Percentiles rank a stretch among this genome's conserved stretches.
These are phyloP conservation scores for Yarrowia sp. DNA, from an alignment of 805 yeast genomes.

Conservation along the genomic window DNA sequence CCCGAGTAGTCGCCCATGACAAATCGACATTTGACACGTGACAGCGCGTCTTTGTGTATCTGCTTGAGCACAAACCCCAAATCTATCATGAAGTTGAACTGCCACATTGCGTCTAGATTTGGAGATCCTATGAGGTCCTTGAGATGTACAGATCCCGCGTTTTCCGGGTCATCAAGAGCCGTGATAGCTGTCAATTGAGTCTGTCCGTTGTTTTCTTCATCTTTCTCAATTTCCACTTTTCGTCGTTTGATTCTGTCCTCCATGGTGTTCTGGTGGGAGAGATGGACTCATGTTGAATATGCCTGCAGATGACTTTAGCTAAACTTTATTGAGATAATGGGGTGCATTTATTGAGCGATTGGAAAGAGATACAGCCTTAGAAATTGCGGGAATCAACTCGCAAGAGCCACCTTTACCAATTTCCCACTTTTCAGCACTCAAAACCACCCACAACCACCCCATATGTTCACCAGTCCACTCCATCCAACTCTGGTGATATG, in stretches of 20 bases:
- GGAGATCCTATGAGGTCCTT: constrained; percentile 31
- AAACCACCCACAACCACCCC: neutral
- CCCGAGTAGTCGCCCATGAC: constrained; percentile 30
- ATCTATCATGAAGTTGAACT: constrained; percentile 36
- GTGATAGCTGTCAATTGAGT: neutral
- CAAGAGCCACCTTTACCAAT: no score
- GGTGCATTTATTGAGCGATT: neutral
- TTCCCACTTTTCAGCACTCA: neutral
- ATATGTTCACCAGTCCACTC: neutral
- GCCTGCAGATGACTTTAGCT: neutral
- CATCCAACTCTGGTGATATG: neutral
- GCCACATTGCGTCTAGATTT: constrained; percentile 34
- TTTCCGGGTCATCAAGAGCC: constrained; percentile 3
- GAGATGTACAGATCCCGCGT: constrained; percentile 30
- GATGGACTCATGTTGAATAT: no score
- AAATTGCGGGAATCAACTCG: no score
- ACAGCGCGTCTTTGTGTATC: constrained; percentile 27
- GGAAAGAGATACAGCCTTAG: neutral
- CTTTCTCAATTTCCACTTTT: neutral
- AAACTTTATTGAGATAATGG: neutral
- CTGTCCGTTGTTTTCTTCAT: neutral
- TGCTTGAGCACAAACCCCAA: constrained; percentile 33
- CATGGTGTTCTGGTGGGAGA: neutral
- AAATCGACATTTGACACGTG: constrained; percentile 29
- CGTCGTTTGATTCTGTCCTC: neutral